Evolutionary conservation across 1,284 basidiomycete species (phyloP).

Genomic region (Anthracocystis walkeri): DNA sequence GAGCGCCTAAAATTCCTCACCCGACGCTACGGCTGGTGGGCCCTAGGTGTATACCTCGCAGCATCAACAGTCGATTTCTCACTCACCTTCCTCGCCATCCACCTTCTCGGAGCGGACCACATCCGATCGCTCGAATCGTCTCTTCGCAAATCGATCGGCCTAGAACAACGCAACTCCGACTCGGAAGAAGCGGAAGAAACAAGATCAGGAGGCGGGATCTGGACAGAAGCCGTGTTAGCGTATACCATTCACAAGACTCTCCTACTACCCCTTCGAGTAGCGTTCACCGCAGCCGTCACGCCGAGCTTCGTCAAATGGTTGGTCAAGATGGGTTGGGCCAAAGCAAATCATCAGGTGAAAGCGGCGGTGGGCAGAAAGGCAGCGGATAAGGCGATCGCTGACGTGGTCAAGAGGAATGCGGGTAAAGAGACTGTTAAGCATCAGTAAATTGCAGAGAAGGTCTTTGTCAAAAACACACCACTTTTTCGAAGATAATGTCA

Average conservation of each 20-base stretch:
- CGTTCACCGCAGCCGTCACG: conserved; percentile 86
- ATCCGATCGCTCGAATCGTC: conserved; percentile 79
- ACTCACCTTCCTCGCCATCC: conserved; percentile 84
- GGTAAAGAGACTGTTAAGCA: conserved; percentile 24
- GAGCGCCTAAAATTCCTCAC: conserved; percentile 61
- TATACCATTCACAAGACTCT: conserved; percentile 96
- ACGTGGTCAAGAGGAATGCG: conserved; percentile 26
- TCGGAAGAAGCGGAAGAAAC: conserved; percentile 5
- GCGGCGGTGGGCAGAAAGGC: conserved; percentile 32
- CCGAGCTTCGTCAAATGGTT: conserved; percentile 78
- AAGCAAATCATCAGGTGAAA: conserved; percentile 47
- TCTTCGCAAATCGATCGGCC: conserved; percentile 70
- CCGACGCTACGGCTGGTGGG: conserved; percentile 68
- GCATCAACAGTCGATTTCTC: conserved; percentile 57
- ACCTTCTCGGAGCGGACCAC: conserved; percentile 88
- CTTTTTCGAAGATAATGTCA: background rate
- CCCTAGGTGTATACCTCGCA: conserved; percentile 63
- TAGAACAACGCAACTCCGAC: conserved; percentile 49
- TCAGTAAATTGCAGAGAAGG: conserved; percentile 6
- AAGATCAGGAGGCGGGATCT: conserved; percentile 71
- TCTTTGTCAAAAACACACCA: conserved; percentile 9
- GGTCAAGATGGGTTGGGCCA: conserved; percentile 60
- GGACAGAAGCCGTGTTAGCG: conserved; percentile 90
- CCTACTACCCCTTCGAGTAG: conserved; percentile 89
- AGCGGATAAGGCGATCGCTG: conserved; percentile 34